These are phyloP conservation scores for Termitomyces eurrhizus DNA, from an alignment of 768 basidiomycete species.

Conservation along the genomic window DNA sequence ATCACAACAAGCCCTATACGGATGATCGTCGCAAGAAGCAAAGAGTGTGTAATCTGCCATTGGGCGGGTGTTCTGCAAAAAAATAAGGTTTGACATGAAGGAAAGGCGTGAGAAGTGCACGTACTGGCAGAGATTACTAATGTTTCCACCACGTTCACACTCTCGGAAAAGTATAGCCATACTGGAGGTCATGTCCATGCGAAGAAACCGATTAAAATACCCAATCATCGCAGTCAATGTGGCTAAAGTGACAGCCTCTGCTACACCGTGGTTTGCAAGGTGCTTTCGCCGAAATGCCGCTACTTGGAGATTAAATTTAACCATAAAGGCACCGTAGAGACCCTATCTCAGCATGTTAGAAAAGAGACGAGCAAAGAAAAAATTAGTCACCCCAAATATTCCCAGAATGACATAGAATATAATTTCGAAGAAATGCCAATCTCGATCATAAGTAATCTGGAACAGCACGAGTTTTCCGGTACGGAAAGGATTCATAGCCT, in stretches of 20 bases:
- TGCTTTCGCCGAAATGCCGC: slow-evolving; percentile 93
- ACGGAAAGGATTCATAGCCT: slow-evolving; percentile 98
- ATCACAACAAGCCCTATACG: slow-evolving; percentile 84
- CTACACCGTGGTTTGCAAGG: slow-evolving; percentile 75
- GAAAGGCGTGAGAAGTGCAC: slow-evolving; percentile 26
- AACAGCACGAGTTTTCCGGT: slow-evolving; percentile 98
- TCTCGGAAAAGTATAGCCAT: slow-evolving; percentile 94
- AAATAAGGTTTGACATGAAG: not conserved
- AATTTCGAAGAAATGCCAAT: slow-evolving; percentile 99
- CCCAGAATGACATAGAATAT: slow-evolving; percentile 95
- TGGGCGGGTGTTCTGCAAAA: slow-evolving; percentile 71
- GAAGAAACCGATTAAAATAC: slow-evolving; percentile 91
- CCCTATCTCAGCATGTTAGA: slow-evolving; percentile 51
- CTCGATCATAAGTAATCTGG: slow-evolving; percentile 94
- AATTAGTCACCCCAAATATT: slow-evolving; percentile 78
- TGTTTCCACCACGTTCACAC: slow-evolving; percentile 91
- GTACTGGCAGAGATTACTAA: slow-evolving; percentile 89
- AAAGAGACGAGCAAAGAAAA: slow-evolving; percentile 5
- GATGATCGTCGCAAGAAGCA: slow-evolving; percentile 88
- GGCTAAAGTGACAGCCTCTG: slow-evolving; percentile 87
- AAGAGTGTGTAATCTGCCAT: slow-evolving; percentile 93
- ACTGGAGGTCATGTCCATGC: slow-evolving; percentile 97
- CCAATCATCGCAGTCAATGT: slow-evolving; percentile 87
- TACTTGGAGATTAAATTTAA: slow-evolving; percentile 95
- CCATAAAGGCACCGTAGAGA: slow-evolving; percentile 93